phyloP scores from a whole-genome alignment of 176 grass and related monocot species.

The Alopecurus myosuroides region DNA sequence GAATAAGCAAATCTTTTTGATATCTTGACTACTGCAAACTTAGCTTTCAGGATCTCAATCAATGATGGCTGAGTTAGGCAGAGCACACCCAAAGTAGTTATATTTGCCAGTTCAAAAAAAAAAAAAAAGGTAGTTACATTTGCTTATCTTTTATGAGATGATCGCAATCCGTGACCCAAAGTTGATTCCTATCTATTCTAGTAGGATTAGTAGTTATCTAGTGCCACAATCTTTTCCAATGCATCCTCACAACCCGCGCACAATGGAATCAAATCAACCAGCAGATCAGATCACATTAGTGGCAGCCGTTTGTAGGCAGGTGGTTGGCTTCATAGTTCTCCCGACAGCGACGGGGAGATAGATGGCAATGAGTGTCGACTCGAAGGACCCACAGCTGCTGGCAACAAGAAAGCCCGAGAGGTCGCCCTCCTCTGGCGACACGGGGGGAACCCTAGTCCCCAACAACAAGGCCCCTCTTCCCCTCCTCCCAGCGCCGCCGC shows the following conservation, averaged over 20 bases:
- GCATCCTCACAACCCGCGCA: neutral
- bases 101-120: no score
- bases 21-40: neutral
- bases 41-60: neutral
- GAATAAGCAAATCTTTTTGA: neutral
- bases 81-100: neutral
- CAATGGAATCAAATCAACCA: neutral
- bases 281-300: neutral
- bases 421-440: no score
- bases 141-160: neutral
- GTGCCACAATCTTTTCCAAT: neutral
- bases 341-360: conserved; percentile 1
- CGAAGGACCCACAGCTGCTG: neutral
- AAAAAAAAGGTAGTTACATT: no score
- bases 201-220: neutral
- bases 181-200: neutral
- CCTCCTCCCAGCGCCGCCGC: no score
- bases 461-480: no score
- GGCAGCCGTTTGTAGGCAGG: neutral
- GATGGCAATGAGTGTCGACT: neutral
- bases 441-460: no score
- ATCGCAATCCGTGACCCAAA: neutral
- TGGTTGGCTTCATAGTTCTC: neutral
- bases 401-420: neutral
- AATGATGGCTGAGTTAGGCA: neutral